Base-by-base conservation (phyloP, 2,329 filamentous ascomycete species). In the Hypoxylon sp. region DNA sequence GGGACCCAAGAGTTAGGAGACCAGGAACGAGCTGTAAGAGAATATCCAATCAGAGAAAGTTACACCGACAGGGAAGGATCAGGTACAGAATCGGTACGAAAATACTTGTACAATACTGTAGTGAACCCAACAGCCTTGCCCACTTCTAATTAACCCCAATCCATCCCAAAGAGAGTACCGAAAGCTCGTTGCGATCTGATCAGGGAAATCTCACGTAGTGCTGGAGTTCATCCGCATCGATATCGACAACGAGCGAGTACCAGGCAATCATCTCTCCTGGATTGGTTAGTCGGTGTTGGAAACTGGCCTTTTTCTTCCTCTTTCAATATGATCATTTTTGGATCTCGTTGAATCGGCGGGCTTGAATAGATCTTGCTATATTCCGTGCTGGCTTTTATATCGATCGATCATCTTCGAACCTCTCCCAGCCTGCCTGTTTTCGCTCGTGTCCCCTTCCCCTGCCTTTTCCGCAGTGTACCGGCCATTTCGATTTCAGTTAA, bases 31-130 rank as follows among this genome's bases (percentile, higher is more conserved):
- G 37, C 62, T 59, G 50, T 50, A 61, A 58, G 44, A 42, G 42
- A 64, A 26, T 35, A 62, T 62, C 61, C 66, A 62, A 65, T 69
- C 59, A 63, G 65, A 65, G 39, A n/a, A 54, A 54, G 42, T 26
- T 50, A 22, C 26, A 9, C 19, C 26, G 26, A 47, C 46, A 42
- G 51, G 58, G 35, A 48, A 63, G 63, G 59, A 42, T 63, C 39
- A 62, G 53, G 52, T 31, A 66, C 59, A 24, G 14, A 24, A 11
- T 17, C 13, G 35, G 17, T 54, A 44, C 24, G 19, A 6, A 31
- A 31, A 14, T 55, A 55, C 35, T 14, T 46, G 37, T 29, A 42
- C 33, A 17, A 42, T 14, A 22, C 22, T 22, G 4, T 9, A 39
- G 22, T 19, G 22, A 42, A n/a, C 19, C 29, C 33, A 59, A 24